These are phyloP conservation scores for Coffea humblotiana DNA, from an alignment of 305 asterid genomes.

Conservation along the genomic window DNA sequence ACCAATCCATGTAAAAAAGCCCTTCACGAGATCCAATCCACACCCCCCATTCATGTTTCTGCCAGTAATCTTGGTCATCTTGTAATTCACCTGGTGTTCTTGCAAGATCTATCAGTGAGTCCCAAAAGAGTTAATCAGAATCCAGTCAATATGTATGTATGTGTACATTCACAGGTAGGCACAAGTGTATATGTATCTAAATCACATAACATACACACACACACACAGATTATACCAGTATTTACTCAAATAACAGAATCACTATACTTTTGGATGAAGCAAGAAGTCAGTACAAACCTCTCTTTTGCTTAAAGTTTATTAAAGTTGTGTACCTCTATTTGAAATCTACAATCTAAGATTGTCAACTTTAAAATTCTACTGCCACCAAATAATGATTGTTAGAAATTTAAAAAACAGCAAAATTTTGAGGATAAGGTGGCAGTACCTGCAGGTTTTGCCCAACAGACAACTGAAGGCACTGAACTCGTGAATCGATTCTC, in stretches of 20 bases:
- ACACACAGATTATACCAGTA: no score
- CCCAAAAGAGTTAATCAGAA: neutral
- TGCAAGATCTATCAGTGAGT: neutral
- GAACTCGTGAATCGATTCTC: conserved; percentile 56
- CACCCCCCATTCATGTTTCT: conserved; percentile 48
- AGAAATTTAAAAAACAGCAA: neutral
- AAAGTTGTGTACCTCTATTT: neutral
- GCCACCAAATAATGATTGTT: neutral
- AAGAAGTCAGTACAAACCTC: neutral
- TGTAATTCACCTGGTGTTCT: neutral
- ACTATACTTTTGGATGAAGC: neutral
- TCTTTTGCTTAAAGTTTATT: neutral
- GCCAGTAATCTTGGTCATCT: conserved; percentile 35
- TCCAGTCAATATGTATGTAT: neutral
- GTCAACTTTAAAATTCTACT: neutral
- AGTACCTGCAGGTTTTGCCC: conserved; percentile 64
- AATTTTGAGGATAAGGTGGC: neutral
- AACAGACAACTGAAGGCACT: conserved; percentile 70
- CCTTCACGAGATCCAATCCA: conserved; percentile 84
- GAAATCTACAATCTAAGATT: neutral
- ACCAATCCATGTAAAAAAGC: conserved; percentile 63
- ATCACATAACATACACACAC: no score
- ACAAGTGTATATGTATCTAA: no score
- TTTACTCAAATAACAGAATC: neutral
- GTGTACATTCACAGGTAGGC: neutral